Base-by-base conservation (phyloP, 805 yeast species). In the Kazachstania bromeliacearum region DNA sequence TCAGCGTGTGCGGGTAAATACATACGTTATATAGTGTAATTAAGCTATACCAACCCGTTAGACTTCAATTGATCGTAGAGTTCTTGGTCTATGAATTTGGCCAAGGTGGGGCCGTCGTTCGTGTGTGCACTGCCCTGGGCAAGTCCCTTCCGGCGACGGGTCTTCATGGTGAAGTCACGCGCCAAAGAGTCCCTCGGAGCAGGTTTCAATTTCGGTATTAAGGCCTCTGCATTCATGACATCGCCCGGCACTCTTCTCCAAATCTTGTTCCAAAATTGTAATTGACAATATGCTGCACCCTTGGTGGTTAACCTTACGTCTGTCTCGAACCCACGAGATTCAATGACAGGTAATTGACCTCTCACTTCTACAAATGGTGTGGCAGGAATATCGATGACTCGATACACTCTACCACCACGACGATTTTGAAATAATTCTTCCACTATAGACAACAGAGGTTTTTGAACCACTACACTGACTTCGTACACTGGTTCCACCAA, bases 191-290 rank as follows among this genome's bases (percentile, higher is more conserved):
- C 63, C 0, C 67, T 59, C 5, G 80, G 78, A 1, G 92, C 95
- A 0, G 95, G 84, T 46, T 75, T 76, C 53, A 89, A 65, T 28
- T 77, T 69, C 4, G 87, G 85, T 27, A 85, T 68, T 33, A 60
- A 62, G 13, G 73, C 71, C 22, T 73, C 70, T 16, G 63, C 60
- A 54, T 89, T 95, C 48, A 89, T 51, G 7, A 96, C 97, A 60
- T 89, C 85, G 0, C 98, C 98, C 2, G 95, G 95, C 1, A 84
- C 94, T 3, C 66, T 57, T 15, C 72, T 70, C 95, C 96, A 92
- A 7, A 47, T 51, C 26, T 51, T 50, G 38, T 68, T 70, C 38
- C 69, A 68, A 57, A 84, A 85, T 33, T 70, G 70, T 42, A 80
- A 53, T 32, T 73, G 73, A 31, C 85, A 74, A 66, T 75, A 68